Evolutionary conservation across 495 filamentous ascomycete genomes (phyloP).

Genomic region (Talaromyces borbonicus): DNA sequence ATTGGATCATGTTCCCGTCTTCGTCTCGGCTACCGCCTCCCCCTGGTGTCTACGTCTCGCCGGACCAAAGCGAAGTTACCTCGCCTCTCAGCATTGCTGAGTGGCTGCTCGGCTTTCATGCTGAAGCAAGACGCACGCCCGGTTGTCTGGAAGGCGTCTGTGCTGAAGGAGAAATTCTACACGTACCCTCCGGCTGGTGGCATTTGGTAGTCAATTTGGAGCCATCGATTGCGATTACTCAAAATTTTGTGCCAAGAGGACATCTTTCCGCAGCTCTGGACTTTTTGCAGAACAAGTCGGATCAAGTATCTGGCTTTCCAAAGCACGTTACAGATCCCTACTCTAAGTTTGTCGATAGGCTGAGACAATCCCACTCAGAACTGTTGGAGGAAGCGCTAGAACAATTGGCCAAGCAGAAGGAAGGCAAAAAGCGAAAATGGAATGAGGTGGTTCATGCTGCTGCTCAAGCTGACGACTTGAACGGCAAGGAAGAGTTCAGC

Average conservation of each 20-base stretch:
- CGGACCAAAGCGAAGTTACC: constrained; percentile 90
- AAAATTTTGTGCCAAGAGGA: constrained; percentile 83
- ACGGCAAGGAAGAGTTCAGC: constrained; percentile 53
- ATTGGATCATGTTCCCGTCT: constrained; percentile 95
- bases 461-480: constrained; percentile 30
- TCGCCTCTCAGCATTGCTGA: constrained; percentile 91
- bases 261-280: constrained; percentile 66
- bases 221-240: constrained; percentile 78
- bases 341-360: constrained; percentile 59
- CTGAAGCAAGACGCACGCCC: constrained; percentile 65
- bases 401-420: constrained; percentile 52
- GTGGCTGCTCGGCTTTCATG: constrained; percentile 87
- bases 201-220: constrained; percentile 89
- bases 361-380: constrained; percentile 53
- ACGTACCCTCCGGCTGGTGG: constrained; percentile 95
- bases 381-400: constrained; percentile 53
- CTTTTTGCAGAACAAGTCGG: constrained; percentile 72
- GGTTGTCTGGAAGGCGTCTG: constrained; percentile 88
- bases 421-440: constrained; percentile 75
- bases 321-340: constrained; percentile 66
- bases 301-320: constrained; percentile 80
- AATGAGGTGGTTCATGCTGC: constrained; percentile 54
- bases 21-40: constrained; percentile 51
- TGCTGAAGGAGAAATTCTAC: constrained; percentile 75
- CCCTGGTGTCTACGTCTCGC: constrained; percentile 85